Percentiles rank a stretch among this genome's conserved stretches.
These are phyloP conservation scores for Cadophora sp. DNA, from an alignment of 2,329 filamentous ascomycete genomes.

Conservation along the genomic window DNA sequence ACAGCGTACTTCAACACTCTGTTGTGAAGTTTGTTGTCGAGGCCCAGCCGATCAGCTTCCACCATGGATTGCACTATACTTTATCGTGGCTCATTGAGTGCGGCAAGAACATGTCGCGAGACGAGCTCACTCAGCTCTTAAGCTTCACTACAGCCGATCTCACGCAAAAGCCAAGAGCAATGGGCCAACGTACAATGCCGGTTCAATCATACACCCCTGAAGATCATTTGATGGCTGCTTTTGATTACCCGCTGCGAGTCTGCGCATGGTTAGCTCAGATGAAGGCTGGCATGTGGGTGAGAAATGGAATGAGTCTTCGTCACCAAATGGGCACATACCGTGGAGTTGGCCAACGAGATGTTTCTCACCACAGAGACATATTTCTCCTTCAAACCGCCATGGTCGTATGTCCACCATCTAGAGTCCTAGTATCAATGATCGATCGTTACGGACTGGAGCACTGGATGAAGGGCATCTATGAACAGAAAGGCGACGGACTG, in stretches of 20 bases:
- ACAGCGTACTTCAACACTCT: slow-evolving; percentile 54
- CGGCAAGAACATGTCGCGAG: slow-evolving; percentile 74
- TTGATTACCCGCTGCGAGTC: slow-evolving; percentile 91
- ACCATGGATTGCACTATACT: slow-evolving; percentile 95
- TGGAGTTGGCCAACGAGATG: slow-evolving; percentile 86
- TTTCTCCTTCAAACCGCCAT: slow-evolving; percentile 92
- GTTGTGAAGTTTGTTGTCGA: slow-evolving; percentile 90
- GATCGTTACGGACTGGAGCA: slow-evolving; percentile 88
- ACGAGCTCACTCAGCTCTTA: slow-evolving; percentile 72
- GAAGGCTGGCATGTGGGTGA: slow-evolving; percentile 98
- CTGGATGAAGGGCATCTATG: slow-evolving; percentile 87
- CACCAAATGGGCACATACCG: slow-evolving; percentile 96
- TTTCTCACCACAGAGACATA: slow-evolving; percentile 93
- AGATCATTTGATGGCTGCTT: slow-evolving; percentile 84
- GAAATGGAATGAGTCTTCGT: slow-evolving; percentile 93
- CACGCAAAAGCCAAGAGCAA: slow-evolving; percentile 66
- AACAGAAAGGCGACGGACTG: slow-evolving; percentile 73
- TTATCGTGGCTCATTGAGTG: slow-evolving; percentile 95
- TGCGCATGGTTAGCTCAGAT: slow-evolving; percentile 98
- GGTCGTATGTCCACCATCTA: slow-evolving; percentile 81
- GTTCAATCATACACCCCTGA: slow-evolving; percentile 68
- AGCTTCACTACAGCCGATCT: slow-evolving; percentile 76
- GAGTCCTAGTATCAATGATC: slow-evolving; percentile 86
- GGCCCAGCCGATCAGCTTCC: slow-evolving; percentile 92
- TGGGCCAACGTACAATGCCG: slow-evolving; percentile 62